Evolutionary conservation across 2,329 filamentous ascomycete species (phyloP), one percentile per base, ranked within the genome.

Genomic region (Graphiopsis chlorocephala): DNA sequence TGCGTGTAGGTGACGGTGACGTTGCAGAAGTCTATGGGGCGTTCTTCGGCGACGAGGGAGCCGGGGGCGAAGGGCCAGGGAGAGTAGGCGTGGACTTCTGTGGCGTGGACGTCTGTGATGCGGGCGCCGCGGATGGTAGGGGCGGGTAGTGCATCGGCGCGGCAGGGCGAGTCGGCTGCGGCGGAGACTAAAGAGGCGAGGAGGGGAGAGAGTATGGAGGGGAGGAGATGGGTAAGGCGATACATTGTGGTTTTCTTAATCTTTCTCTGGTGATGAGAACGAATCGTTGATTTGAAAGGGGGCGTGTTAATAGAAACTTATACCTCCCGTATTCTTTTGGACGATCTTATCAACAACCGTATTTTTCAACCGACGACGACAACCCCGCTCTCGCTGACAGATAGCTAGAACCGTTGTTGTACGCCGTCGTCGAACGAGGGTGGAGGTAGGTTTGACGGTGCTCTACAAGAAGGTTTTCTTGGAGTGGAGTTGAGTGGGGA

Each of bases 1-100:
- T 80, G 78, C 4, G 77, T 78, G 64, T 77, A 77, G 1, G 73
- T 76, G 45, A 79, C 65, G 4, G 73, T 78, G 56, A 79, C 63
- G 31, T 78, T 75, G 72, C 78, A 79, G 60, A 75, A 76, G 58
- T 69, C n/a, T 20, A 62, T 23, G n/a, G 60, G 48, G 5, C 60
- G 60, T 15, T 62, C 60, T 28, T 42, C 23, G 33, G 33, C 29
- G 23, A 23, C 15, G 6, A 62, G 33, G 10, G 23, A 53, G 48
- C 60, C 60, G 11, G 17, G 14, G 4, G 47, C 60, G 48, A 20
- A 29, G 25, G 60, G 60, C 60, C 60, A 62, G 8, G 48, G 60
- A 6, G 60, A 48, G 48, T 31, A 62, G 15, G 14, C 31, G 33
- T 47, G 31, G 10, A 29, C 20, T 55, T 45, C 48, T 17, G 31